A percentile compares a stretch with the other conserved stretches of the same genome.
Conservation (phyloP, 108 stramenopile species). For the Asterionellopsis glacialis region DNA sequence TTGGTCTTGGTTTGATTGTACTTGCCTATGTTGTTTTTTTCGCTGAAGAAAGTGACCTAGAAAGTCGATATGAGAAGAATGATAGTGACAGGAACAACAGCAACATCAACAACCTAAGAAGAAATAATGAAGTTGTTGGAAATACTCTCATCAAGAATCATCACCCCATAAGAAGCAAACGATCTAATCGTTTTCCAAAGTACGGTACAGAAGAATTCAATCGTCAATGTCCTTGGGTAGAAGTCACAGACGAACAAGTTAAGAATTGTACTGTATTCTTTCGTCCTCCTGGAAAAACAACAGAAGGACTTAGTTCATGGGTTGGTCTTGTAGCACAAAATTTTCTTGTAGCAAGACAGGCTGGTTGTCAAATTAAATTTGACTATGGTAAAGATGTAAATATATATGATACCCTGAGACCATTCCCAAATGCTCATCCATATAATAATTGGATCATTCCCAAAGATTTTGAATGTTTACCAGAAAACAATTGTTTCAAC, state of each 20-base stretch:
- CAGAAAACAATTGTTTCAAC: background rate
- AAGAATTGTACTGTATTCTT: background rate
- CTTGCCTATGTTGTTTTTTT: no score
- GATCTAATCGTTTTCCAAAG: conserved; percentile 1
- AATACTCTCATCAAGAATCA: no score
- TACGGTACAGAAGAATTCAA: background rate
- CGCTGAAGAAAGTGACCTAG: no score
- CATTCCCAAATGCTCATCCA: background rate
- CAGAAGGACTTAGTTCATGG: conserved; percentile 9
- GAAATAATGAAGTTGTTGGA: no score
- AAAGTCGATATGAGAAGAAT: no score
- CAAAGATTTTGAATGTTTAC: background rate
- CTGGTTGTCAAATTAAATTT: conserved; percentile 3
- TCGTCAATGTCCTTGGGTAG: background rate
- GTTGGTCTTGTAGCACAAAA: background rate
- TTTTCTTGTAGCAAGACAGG: conserved; percentile 2
- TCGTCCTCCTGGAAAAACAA: background rate
- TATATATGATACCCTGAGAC: background rate
- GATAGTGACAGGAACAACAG: no score
- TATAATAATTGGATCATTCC: background rate
- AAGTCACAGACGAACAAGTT: background rate
- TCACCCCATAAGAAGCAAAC: no score
- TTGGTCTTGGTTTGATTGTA: no score
- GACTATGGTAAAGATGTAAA: conserved; percentile 2
- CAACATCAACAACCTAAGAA: no score